phyloP scores from a whole-genome alignment of 1,284 basidiomycete species.

The Volvariella surrecta region DNA sequence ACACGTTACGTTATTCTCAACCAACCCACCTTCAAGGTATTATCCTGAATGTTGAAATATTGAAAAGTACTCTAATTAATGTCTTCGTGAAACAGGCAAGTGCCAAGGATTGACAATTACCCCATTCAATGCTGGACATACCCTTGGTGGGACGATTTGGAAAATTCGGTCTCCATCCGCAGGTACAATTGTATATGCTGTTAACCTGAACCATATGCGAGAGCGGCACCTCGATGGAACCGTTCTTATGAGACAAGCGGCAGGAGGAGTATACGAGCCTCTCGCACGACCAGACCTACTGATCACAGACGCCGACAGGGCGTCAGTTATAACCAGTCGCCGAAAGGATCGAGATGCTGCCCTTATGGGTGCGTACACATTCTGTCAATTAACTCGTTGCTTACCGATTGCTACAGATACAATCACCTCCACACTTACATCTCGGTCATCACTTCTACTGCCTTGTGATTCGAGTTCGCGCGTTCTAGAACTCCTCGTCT shows the following conservation, averaged over 20 bases:
- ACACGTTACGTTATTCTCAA: conserved; percentile 90
- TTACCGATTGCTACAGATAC: conserved; percentile 48
- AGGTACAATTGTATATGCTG: conserved; percentile 93
- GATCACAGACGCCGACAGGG: conserved; percentile 88
- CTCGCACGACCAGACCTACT: conserved; percentile 86
- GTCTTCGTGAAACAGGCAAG: conserved; percentile 48
- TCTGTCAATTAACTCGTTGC: conserved; percentile 2
- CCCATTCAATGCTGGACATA: conserved; percentile 94
- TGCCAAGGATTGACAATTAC: conserved; percentile 91
- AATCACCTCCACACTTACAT: conserved; percentile 76
- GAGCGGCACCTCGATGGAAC: conserved; percentile 97
- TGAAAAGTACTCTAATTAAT: conserved; percentile 7
- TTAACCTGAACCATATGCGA: conserved; percentile 94
- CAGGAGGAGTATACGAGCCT: conserved; percentile 79
- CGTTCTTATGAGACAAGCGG: conserved; percentile 65
- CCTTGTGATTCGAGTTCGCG: conserved; percentile 94
- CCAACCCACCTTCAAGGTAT: conserved; percentile 90
- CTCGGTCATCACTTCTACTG: conserved; percentile 75
- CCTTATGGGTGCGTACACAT: conserved; percentile 59
- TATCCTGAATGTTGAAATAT: conserved; percentile 12
- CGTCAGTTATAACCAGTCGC: conserved; percentile 75
- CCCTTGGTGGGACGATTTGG: conserved; percentile 96
- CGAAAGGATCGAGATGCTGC: conserved; percentile 88
- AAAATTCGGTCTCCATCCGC: conserved; percentile 96
- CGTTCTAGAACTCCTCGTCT: conserved; percentile 86